Base-by-base conservation (phyloP, 805 yeast genomes). In the Wickerhamiella siamensis region DNA sequence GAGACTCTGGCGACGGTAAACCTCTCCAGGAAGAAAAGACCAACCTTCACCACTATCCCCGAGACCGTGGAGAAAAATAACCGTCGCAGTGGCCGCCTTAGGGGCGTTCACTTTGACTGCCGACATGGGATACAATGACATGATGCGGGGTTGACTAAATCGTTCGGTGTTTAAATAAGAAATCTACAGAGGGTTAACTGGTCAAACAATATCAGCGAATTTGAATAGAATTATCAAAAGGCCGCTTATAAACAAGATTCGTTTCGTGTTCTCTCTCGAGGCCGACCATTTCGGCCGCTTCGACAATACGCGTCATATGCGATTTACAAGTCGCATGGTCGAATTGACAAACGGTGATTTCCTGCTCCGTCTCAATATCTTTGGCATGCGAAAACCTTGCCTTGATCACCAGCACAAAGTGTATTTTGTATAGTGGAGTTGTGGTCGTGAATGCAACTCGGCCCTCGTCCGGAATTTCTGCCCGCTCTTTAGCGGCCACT, bases 31-130 rank as follows among this genome's bases (percentile, higher is more conserved):
- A 33, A 88, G 62, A 66, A 83, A 83, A 36, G 73, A 66, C 95
- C 95, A 88, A 1, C 96, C 96, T 15, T 69, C 67, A 4, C 95
- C 96, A 0, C 83, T 60, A 58, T 88, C 97, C 8, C 98, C 98
- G 15, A 88, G 66, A 0, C 98, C 97, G 58, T 91, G 97, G 42
- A 83, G 56, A 45, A 87, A 70, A 18, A 87, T 80, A 27, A 86
- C 64, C 1, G 86, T 75, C 1, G 83, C 79, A 1, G 75, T 64
- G 4, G 77, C 71, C 1, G 64, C 61, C 6, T 47, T 47, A 16
- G 59, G 61, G 4, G 72, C 66, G 6, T 70, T 60, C 14, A 67
- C 52, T 35, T 69, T 56, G 2, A 67, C 48, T 0, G 64, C 63
- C 10, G 38, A 37, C 15, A 44, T 17, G 5, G 44, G 40, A 1